Percentiles rank a stretch among this genome's conserved stretches.
phyloP scores from a whole-genome alignment of 2,329 filamentous ascomycete species.

The Penicillium sp. region DNA sequence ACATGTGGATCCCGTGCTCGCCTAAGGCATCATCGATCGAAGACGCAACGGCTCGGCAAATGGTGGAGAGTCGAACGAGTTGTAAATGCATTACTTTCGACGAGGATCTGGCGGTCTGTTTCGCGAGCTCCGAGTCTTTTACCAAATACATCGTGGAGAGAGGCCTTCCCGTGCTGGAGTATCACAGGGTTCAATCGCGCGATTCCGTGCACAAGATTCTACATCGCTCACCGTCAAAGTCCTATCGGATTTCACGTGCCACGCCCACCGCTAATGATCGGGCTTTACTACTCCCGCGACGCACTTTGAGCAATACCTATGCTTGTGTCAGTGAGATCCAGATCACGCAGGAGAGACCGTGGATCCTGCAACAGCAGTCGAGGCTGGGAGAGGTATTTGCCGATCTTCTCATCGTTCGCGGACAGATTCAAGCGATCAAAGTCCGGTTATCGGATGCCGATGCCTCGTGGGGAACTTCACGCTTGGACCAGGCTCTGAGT shows the following conservation, averaged over 20 bases:
- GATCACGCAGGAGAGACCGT: conserved; percentile 58
- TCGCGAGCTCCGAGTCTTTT: conserved; percentile 69
- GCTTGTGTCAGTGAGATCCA: conserved; percentile 56
- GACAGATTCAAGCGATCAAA: conserved; percentile 65
- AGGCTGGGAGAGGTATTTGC: conserved; percentile 69
- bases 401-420: conserved; percentile 67
- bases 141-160: conserved; percentile 58
- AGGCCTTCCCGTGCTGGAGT: conserved; percentile 57
- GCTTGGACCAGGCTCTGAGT: conserved; percentile 55
- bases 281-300: conserved; percentile 60
- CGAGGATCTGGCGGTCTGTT: conserved; percentile 53
- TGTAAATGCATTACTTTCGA: conserved; percentile 68
- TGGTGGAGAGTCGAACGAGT: conserved; percentile 57
- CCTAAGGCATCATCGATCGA: conserved; percentile 66
- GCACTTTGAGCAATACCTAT: conserved; percentile 55
- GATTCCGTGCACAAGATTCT: conserved; percentile 58
- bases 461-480: conserved; percentile 64
- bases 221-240: conserved; percentile 42
- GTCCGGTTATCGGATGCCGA: conserved; percentile 66
- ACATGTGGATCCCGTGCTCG: conserved; percentile 74
- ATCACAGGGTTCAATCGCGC: conserved; percentile 54
- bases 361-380: conserved; percentile 71
- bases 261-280: conserved; percentile 52
- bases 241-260: conserved; percentile 64
- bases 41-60: conserved; percentile 66